A percentile compares a stretch with the other conserved stretches of the same genome.
Conservation (phyloP, 441 rosid genomes). For the Euphorbia celastroides region DNA sequence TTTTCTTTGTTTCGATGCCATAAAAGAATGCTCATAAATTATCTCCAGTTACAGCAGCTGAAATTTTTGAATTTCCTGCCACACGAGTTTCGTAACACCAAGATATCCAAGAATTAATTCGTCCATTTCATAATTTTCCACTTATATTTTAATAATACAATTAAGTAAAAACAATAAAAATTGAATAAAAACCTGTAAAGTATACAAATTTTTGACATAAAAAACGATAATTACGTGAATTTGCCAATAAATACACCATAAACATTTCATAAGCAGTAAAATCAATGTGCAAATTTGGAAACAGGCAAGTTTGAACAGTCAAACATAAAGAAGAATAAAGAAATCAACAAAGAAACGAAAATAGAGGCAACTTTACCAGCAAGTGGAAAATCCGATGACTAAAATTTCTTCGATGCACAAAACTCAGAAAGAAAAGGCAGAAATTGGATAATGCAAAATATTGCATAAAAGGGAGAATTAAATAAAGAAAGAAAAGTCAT, state of each 20-base stretch:
- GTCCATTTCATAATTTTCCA: no score
- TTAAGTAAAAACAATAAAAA: no score
- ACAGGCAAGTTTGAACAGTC: neutral
- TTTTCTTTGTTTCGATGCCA: no score
- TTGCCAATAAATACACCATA: neutral
- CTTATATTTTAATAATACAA: no score
- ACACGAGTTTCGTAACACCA: no score
- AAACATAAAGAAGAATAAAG: slow-evolving; percentile 7
- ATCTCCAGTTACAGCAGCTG: no score
- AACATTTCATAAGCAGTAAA: neutral
- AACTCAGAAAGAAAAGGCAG: slow-evolving; percentile 18
- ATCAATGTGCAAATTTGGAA: slow-evolving; percentile 2
- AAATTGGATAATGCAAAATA: neutral
- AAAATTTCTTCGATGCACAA: slow-evolving; percentile 12
- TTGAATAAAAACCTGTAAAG: no score
- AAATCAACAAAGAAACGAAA: neutral
- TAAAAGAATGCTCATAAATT: no score
- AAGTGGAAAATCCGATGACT: slow-evolving; percentile 11
- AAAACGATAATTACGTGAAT: neutral
- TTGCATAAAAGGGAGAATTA: neutral
- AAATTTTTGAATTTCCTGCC: no score
- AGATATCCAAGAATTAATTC: no score
- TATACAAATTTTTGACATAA: no score
- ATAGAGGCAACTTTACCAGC: slow-evolving; percentile 11
- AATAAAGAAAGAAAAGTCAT: neutral